These are phyloP conservation scores for Limnanthes douglasii DNA, from an alignment of 345 rosid species.

Conservation along the genomic window DNA sequence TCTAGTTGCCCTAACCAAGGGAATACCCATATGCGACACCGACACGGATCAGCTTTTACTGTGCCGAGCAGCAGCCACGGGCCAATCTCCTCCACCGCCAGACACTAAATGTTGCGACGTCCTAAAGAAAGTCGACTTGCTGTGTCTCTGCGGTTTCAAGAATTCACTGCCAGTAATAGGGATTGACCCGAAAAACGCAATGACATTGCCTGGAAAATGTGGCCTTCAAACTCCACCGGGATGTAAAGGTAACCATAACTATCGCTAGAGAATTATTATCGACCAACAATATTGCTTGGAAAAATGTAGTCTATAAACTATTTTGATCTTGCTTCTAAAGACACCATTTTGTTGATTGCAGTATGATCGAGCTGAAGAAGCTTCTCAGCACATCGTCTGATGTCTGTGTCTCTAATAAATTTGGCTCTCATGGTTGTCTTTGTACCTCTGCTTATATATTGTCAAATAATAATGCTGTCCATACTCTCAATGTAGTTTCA, in stretches of 20 bases:
- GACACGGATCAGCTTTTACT: conserved; percentile 7
- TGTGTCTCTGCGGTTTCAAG: conserved; percentile 24
- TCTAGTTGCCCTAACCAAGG: background rate
- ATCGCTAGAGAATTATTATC: too few relatives aligned
- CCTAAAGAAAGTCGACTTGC: conserved; percentile 11
- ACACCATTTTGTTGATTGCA: too few relatives aligned
- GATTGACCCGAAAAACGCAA: conserved; percentile 14
- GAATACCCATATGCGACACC: conserved; percentile 9
- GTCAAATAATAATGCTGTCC: too few relatives aligned
- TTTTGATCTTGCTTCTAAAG: too few relatives aligned
- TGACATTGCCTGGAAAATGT: conserved; percentile 24
- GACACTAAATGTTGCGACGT: conserved; percentile 17
- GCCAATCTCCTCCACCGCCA: conserved; percentile 14
- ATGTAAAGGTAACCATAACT: conserved; percentile 13
- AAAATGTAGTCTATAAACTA: too few relatives aligned
- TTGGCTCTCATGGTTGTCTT: too few relatives aligned
- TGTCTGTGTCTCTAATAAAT: too few relatives aligned
- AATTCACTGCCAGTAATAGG: conserved; percentile 13
- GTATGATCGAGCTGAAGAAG: too few relatives aligned
- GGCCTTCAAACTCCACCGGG: conserved; percentile 11
- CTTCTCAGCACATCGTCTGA: too few relatives aligned
- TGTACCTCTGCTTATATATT: too few relatives aligned
- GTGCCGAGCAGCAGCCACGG: conserved; percentile 23
- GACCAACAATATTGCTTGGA: background rate
- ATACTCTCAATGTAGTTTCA: too few relatives aligned